These are phyloP conservation scores for Trichosanthes cucumerina DNA, from an alignment of 306 rosid species.

Conservation along the genomic window DNA sequence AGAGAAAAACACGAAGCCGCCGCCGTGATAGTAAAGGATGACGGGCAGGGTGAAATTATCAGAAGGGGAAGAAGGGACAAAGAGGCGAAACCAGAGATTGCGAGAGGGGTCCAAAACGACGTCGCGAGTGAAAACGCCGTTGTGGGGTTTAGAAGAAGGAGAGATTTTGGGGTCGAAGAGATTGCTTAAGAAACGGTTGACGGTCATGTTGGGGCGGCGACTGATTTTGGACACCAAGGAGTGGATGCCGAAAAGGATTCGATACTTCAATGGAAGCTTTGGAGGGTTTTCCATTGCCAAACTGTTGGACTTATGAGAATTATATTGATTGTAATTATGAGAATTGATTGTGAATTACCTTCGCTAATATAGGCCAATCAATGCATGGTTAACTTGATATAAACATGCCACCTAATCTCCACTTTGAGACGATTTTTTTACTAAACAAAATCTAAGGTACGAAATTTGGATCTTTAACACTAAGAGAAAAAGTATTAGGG, in stretches of 20 bases:
- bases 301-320: no score
- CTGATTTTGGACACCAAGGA: background rate
- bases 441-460: no score
- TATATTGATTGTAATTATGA: no score
- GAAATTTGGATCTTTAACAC: no score
- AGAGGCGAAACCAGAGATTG: slow-evolving; percentile 39
- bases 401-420: no score
- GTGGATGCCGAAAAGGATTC: background rate
- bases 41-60: slow-evolving; percentile 15
- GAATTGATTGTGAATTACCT: no score
- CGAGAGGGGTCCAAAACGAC: slow-evolving; percentile 24
- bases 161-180: slow-evolving; percentile 11
- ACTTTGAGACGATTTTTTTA: no score
- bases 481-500: no score
- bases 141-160: slow-evolving; percentile 3
- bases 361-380: no score
- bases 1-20: slow-evolving; percentile 46
- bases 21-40: slow-evolving; percentile 43
- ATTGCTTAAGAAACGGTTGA: background rate
- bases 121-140: slow-evolving; percentile 46
- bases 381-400: no score
- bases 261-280: background rate
- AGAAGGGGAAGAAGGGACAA: slow-evolving; percentile 28
- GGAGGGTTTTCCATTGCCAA: background rate
- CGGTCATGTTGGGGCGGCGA: background rate